These are phyloP conservation scores for Myxozyma nipponensis DNA, from an alignment of 805 yeast species.

Conservation along the genomic window DNA sequence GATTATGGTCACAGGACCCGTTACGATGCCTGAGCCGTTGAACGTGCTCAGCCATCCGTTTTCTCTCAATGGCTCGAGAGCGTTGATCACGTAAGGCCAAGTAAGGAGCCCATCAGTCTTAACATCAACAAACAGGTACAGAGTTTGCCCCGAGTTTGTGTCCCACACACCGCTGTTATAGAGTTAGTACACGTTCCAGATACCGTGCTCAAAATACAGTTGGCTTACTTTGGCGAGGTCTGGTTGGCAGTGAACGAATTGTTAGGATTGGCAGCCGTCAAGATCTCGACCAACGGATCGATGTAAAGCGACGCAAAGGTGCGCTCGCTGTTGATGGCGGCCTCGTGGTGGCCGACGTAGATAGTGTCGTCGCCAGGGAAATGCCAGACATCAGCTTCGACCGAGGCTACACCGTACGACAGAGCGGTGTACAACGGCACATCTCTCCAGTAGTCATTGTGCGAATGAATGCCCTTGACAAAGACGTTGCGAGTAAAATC, in stretches of 20 bases:
- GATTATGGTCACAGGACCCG: conserved; percentile 59
- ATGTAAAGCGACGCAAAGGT: conserved; percentile 53
- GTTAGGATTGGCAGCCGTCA: conserved; percentile 47
- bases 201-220: neutral
- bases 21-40: conserved; percentile 39
- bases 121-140: conserved; percentile 61
- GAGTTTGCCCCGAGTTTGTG: conserved; percentile 49
- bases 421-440: conserved; percentile 49
- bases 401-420: conserved; percentile 46
- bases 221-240: conserved; percentile 17
- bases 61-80: conserved; percentile 48
- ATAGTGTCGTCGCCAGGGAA: conserved; percentile 38
- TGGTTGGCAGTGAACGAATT: conserved; percentile 23
- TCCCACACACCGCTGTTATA: conserved; percentile 40
- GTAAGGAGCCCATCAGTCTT: conserved; percentile 48
- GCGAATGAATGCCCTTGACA: conserved; percentile 49
- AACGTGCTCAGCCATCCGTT: conserved; percentile 50
- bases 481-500: conserved; percentile 32
- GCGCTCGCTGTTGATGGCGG: conserved; percentile 43
- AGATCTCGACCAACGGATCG: conserved; percentile 48
- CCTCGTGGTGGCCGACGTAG: conserved; percentile 56
- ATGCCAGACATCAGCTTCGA: conserved; percentile 56
- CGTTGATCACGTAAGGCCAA: conserved; percentile 45
- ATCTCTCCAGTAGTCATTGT: conserved; percentile 51
- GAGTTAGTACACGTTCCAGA: conserved; percentile 18